These are phyloP conservation scores for Aeschynomene evenia DNA, from an alignment of 306 rosid genomes.

Conservation along the genomic window DNA sequence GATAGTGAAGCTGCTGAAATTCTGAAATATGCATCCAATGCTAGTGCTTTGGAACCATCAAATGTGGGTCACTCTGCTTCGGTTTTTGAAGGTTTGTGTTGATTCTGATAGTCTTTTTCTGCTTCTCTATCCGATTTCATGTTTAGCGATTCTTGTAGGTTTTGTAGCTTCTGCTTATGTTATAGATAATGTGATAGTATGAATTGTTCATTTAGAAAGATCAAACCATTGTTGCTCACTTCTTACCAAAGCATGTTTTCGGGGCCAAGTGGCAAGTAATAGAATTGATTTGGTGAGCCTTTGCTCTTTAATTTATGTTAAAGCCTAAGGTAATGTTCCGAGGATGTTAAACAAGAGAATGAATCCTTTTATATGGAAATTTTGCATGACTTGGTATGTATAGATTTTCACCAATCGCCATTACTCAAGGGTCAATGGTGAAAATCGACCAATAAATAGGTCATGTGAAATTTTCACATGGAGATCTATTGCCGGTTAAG, in stretches of 20 bases:
- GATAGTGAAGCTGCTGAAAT: constrained; percentile 72
- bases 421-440: too few species aligned
- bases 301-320: background rate
- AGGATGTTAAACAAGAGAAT: background rate
- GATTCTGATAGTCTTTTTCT: background rate
- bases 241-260: background rate
- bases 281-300: background rate
- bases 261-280: background rate
- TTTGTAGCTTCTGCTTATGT: background rate
- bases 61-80: constrained; percentile 27
- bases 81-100: constrained; percentile 51
- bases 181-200: background rate
- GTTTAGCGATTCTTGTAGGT: background rate
- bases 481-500: background rate
- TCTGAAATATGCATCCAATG: constrained; percentile 53
- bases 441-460: too few species aligned
- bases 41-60: constrained; percentile 51
- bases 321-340: background rate
- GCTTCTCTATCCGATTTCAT: background rate
- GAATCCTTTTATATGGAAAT: too few species aligned
- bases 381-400: too few species aligned
- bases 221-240: background rate
- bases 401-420: too few species aligned
- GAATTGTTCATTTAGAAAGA: background rate
- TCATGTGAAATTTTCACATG: too few species aligned